Conservation (phyloP, 345 rosid species). For the Hypericum perforatum region DNA sequence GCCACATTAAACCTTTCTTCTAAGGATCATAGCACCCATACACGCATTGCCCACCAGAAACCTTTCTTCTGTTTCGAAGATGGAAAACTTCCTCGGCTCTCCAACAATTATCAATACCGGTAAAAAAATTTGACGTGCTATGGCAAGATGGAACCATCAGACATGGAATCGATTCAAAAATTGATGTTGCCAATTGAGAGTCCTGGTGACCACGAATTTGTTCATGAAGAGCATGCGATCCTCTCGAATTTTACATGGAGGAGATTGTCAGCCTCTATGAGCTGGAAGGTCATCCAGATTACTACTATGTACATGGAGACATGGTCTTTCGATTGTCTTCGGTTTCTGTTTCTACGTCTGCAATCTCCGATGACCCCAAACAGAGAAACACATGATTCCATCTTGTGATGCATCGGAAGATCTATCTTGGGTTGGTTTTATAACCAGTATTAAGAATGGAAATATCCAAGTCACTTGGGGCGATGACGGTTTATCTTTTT, state of each 20-base stretch:
- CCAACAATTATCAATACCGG: conserved; percentile 57
- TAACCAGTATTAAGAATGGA: conserved; percentile 86
- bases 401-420: conserved; percentile 19
- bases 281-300: conserved; percentile 90
- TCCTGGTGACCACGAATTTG: conserved; percentile 97
- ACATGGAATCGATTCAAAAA: conserved; percentile 39
- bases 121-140: conserved; percentile 62
- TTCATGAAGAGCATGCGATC: conserved; percentile 24
- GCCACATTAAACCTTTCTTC: too few species aligned
- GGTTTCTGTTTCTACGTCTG: conserved; percentile 34
- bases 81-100: too few species aligned
- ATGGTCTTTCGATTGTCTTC: conserved; percentile 74
- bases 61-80: too few species aligned
- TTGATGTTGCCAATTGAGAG: conserved; percentile 77
- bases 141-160: conserved; percentile 87
- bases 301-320: conserved; percentile 91
- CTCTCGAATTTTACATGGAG: conserved; percentile 79
- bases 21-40: too few species aligned
- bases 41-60: too few species aligned
- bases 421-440: conserved; percentile 96
- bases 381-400: conserved; percentile 24
- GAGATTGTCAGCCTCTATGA: conserved; percentile 90
- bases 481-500: conserved; percentile 44
- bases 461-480: conserved; percentile 99
- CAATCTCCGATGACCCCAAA: conserved; percentile 20